phyloP scores from a whole-genome alignment of 257 asterid genomes.

The Plantago major region DNA sequence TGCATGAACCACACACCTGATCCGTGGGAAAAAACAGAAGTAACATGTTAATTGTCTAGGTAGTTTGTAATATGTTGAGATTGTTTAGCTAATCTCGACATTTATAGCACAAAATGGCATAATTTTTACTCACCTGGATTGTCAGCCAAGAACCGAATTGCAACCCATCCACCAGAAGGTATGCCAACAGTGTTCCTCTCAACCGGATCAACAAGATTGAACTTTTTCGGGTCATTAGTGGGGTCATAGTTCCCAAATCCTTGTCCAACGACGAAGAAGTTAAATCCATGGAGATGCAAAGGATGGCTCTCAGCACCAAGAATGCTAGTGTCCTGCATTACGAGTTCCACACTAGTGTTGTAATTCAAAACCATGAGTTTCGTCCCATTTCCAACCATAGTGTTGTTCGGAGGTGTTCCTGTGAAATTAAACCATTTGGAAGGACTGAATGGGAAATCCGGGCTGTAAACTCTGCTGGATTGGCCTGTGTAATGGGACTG shows the following conservation, averaged over 20 bases:
- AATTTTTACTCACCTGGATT: constrained; percentile 36
- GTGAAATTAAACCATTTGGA: constrained; percentile 33
- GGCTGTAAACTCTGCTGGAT: constrained; percentile 25
- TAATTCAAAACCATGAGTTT: constrained; percentile 21
- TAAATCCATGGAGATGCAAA: constrained; percentile 47
- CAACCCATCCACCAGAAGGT: constrained; percentile 50
- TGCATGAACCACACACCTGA: constrained; percentile 46
- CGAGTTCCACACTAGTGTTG: constrained; percentile 37
- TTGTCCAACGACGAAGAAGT: constrained; percentile 40
- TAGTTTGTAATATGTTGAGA: no score
- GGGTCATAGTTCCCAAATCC: constrained; percentile 44
- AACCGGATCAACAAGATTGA: constrained; percentile 47
- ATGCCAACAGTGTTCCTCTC: constrained; percentile 38
- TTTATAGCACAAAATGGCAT: no score
- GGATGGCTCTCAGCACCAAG: constrained; percentile 45
- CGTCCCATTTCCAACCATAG: constrained; percentile 29
- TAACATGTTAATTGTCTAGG: no score
- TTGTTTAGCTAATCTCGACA: background rate
- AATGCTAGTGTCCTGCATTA: constrained; percentile 41
- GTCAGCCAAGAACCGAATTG: constrained; percentile 43
- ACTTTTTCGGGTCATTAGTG: constrained; percentile 25
- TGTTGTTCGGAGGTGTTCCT: constrained; percentile 26
- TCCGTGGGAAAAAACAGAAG: background rate
- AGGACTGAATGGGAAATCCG: constrained; percentile 31
- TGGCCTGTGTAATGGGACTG: constrained; percentile 34